Evolutionary conservation across 2,329 filamentous ascomycete species (phyloP), one percentile per base, ranked within the genome.

Genomic region (Mycosphaerella arachidis): DNA sequence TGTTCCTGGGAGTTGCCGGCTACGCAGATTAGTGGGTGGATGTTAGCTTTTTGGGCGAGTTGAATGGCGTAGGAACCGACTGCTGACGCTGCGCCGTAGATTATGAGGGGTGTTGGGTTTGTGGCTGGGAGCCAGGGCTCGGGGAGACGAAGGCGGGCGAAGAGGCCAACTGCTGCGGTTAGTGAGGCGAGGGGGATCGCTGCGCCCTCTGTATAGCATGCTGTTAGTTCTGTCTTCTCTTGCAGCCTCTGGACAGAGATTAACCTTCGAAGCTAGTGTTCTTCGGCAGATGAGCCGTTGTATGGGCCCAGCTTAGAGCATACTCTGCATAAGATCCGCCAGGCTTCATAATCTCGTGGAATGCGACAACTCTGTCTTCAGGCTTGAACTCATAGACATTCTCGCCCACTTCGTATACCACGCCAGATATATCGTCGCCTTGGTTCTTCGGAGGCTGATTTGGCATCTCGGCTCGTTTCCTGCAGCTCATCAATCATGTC

Each of bases 241-340:
- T 50, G 9, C 4, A 16, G 9, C 20, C 27, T 20, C 24, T 27
- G 20, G 3, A 1, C n/a, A 4, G 4, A 8, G 13, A 18, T 66
- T 7, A 67, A 78, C 79, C 80, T 71, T 86, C 81, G 55, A 83
- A 85, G 20, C 75, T 77, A 2, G 77, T 76, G 18, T 75, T 71
- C 33, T 74, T 62, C 0, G 83, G 81, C 18, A 85, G 73, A 64
- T 80, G 81, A 67, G 86, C 85, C 0, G 84, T 85, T 0, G 83
- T 83, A 65, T 82, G 76, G 35, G 79, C 77, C 72, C 77, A 81
- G 0, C 81, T 79, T 10, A 87, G 72, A 2, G 84, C 82, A 64
- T 87, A 88, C 67, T 87, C 84, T 3, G 85, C 86, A 61, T 81
- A 88, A 7, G 76, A 79, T 2, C 86, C 86, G 37, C 77, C 69